Evolutionary conservation across 305 asterid species (phyloP).

Genomic region (Solanum hybrid): DNA sequence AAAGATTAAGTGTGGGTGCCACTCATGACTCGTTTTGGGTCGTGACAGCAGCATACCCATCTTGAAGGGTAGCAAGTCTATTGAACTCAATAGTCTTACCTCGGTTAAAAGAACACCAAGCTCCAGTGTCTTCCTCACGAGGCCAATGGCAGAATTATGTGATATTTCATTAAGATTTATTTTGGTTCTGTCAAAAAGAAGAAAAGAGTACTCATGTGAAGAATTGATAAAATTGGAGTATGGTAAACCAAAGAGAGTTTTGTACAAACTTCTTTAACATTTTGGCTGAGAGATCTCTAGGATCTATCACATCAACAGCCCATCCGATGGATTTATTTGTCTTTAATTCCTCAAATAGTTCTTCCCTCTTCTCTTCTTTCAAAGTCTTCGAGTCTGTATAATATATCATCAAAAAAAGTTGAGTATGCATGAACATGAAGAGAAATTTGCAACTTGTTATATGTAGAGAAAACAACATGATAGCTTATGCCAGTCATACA

Average conservation of each 20-base stretch:
- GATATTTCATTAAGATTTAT: conserved; percentile 90
- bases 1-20: neutral
- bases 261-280: conserved; percentile 71
- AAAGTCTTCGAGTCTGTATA: conserved; percentile 78
- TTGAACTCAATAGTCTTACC: conserved; percentile 29
- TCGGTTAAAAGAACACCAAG: conserved; percentile 77
- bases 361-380: conserved; percentile 93
- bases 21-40: neutral
- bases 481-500: neutral
- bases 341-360: conserved; percentile 73
- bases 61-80: conserved; percentile 1
- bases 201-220: conserved; percentile 10
- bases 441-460: neutral
- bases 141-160: conserved; percentile 90
- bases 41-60: neutral
- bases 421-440: neutral
- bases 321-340: conserved; percentile 77
- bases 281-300: conserved; percentile 84
- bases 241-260: neutral
- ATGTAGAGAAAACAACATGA: neutral
- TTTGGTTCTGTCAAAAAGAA: conserved; percentile 48
- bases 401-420: neutral
- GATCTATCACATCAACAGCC: conserved; percentile 91
- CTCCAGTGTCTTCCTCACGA: conserved; percentile 55
- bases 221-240: neutral